Evolutionary conservation across 2,329 filamentous ascomycete genomes (phyloP).

Genomic region (Fusarium sp.): DNA sequence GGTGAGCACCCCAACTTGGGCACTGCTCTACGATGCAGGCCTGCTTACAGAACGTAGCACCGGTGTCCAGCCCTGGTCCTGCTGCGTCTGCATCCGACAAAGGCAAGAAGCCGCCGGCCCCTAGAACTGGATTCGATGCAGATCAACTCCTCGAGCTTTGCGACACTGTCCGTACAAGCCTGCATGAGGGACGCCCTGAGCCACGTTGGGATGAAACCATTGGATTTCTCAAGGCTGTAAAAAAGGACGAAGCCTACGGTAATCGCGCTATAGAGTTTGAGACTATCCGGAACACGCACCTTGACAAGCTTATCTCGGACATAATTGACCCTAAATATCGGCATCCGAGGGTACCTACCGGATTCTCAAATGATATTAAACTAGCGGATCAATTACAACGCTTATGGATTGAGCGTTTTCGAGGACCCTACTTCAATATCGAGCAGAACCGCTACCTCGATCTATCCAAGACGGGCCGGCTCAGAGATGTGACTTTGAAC

Average conservation of each 20-base stretch:
- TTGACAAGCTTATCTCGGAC: slow-evolving; percentile 64
- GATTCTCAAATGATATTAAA: slow-evolving; percentile 54
- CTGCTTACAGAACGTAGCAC: slow-evolving; percentile 40
- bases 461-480: slow-evolving; percentile 56
- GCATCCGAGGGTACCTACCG: slow-evolving; percentile 46
- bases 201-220: slow-evolving; percentile 55
- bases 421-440: slow-evolving; percentile 61
- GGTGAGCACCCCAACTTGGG: slow-evolving; percentile 27
- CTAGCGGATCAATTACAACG: slow-evolving; percentile 58
- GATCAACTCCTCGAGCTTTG: slow-evolving; percentile 56
- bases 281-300: slow-evolving; percentile 56
- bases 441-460: slow-evolving; percentile 59
- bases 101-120: slow-evolving; percentile 1
- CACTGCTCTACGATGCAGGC: background rate
- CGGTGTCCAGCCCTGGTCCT: slow-evolving; percentile 30
- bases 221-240: slow-evolving; percentile 57
- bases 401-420: slow-evolving; percentile 62
- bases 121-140: slow-evolving; percentile 34
- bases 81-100: slow-evolving; percentile 8
- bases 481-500: slow-evolving; percentile 60
- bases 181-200: slow-evolving; percentile 54
- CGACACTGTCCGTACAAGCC: slow-evolving; percentile 57
- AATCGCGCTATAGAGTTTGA: slow-evolving; percentile 56
- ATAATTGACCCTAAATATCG: slow-evolving; percentile 53
- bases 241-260: slow-evolving; percentile 56